A percentile compares a stretch with the other conserved stretches of the same genome.
Conservation (phyloP, 73 alveolate genomes). For the Paramecium primaurelia region DNA sequence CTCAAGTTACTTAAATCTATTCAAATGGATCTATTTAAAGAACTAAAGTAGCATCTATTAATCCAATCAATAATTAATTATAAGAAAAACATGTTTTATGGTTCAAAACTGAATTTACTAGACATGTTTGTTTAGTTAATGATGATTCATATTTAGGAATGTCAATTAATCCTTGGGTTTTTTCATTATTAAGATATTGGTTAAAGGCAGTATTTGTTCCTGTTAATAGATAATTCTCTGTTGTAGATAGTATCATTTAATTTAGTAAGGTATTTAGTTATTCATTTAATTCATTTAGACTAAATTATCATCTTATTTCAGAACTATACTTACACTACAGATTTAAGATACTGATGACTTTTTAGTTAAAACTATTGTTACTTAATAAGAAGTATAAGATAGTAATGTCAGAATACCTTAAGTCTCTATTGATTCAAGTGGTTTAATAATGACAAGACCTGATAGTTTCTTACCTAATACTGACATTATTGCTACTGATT, state of each 20-base stretch:
- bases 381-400: background rate
- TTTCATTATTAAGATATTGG: slow-evolving; percentile 32
- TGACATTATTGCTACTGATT: slow-evolving; percentile 59
- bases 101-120: slow-evolving; percentile 28
- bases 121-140: slow-evolving; percentile 40
- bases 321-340: background rate
- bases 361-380: background rate
- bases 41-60: slow-evolving; percentile 34
- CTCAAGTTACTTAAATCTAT: slow-evolving; percentile 34
- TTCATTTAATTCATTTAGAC: background rate
- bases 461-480: slow-evolving; percentile 53
- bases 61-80: background rate
- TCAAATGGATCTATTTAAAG: slow-evolving; percentile 45
- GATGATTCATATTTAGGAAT: slow-evolving; percentile 35
- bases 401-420: slow-evolving; percentile 45
- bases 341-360: background rate
- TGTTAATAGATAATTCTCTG: slow-evolving; percentile 8
- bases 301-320: slow-evolving; percentile 23
- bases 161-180: slow-evolving; percentile 31
- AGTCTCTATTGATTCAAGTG: slow-evolving; percentile 49
- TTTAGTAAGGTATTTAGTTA: background rate
- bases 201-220: slow-evolving; percentile 33
- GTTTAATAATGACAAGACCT: slow-evolving; percentile 22
- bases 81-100: slow-evolving; percentile 20
- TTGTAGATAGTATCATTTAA: slow-evolving; percentile 10